Conservation (phyloP, 2,329 filamentous ascomycete genomes). For the Phyllosticta citrichinensis region DNA sequence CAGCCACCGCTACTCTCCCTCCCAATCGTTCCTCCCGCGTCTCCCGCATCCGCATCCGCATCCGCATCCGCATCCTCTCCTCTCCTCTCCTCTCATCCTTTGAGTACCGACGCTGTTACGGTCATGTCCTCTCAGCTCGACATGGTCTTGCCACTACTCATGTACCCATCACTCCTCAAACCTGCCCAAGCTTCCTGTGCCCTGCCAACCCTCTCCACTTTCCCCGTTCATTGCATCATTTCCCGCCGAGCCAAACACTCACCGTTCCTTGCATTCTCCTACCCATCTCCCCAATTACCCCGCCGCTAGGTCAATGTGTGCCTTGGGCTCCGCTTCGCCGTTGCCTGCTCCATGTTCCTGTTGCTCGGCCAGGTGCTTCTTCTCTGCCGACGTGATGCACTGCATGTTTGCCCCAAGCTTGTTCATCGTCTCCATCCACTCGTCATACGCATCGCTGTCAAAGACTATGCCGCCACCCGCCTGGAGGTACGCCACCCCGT, state of each 20-base stretch:
- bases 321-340: conserved; percentile 8
- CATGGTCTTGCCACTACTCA: conserved; percentile 3
- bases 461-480: conserved; percentile 84
- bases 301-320: conserved; percentile 22
- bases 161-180: background rate
- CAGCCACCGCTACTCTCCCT: conserved; percentile 5
- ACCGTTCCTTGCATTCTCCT: background rate
- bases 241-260: background rate
- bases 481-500: conserved; percentile 84
- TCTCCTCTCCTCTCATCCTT: background rate
- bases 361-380: conserved; percentile 47
- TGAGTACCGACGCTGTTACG: background rate
- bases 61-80: background rate
- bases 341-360: conserved; percentile 14
- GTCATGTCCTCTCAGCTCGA: conserved; percentile 3
- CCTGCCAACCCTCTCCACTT: background rate
- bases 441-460: conserved; percentile 80
- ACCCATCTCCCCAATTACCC: conserved; percentile 13
- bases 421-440: conserved; percentile 95
- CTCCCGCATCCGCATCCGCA: background rate
- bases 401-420: conserved; percentile 80
- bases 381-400: conserved; percentile 77
- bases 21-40: background rate
- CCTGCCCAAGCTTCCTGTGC: background rate
- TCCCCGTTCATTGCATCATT: conserved; percentile 5